Conservation (phyloP, 257 asterid genomes). For the Plantago ovata region DNA sequence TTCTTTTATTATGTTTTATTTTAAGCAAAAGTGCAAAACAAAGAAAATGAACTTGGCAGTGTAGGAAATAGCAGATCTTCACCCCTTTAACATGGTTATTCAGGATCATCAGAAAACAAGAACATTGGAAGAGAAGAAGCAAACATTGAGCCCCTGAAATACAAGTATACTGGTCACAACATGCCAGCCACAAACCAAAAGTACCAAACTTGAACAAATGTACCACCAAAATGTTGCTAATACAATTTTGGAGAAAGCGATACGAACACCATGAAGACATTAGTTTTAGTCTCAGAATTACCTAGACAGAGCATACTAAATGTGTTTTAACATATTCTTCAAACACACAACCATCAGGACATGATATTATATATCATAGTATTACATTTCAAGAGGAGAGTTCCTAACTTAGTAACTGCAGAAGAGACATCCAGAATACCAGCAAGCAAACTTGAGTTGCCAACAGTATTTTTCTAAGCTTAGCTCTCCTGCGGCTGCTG, state of each 20-base stretch:
- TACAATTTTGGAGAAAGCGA: neutral
- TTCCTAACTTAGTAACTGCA: conserved; percentile 5
- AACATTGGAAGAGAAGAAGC: neutral
- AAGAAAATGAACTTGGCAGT: too few relatives aligned
- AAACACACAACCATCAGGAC: conserved; percentile 11
- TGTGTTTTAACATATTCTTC: conserved; percentile 9
- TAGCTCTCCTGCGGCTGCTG: conserved; percentile 53
- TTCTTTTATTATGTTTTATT: too few relatives aligned
- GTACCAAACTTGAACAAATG: neutral
- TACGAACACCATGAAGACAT: conserved; percentile 10
- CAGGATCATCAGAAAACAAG: neutral
- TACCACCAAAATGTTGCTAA: neutral
- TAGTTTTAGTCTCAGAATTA: neutral
- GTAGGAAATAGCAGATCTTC: neutral
- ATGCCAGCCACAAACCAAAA: neutral
- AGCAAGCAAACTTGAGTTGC: conserved; percentile 29
- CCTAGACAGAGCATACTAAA: conserved; percentile 3
- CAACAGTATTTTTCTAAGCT: conserved; percentile 41
- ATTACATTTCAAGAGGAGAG: conserved; percentile 30
- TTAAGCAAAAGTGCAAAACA: too few relatives aligned
- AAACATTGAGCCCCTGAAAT: neutral
- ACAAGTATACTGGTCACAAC: neutral
- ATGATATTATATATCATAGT: conserved; percentile 9
- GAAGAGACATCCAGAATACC: neutral
- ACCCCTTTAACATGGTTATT: neutral